Evolutionary conservation across 257 asterid genomes (phyloP), one percentile per base, ranked within the genome.

Genomic region (Solanum bulbocastanum): DNA sequence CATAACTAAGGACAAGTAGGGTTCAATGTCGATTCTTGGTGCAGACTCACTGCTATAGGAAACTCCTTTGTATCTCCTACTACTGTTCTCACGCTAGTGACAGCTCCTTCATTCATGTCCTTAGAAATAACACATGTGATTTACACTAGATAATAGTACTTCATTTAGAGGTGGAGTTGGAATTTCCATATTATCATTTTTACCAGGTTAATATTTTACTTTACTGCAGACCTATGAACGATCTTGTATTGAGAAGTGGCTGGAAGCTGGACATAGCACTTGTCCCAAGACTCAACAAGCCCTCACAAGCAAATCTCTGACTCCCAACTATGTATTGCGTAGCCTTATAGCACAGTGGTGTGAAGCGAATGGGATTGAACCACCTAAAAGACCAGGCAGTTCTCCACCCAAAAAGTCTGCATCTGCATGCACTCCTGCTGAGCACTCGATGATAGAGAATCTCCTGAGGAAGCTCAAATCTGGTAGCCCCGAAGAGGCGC

Each of bases 161-260:
- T 81, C 85, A 18, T 30, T 30, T 30, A 44, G 16, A 25, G 68
- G 60, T 81, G 42, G 68, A 18, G 85, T 81, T 3, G 1, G 56
- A 20, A 30, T 81, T 27, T 46, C 69, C n/a, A 16, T 25, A 79
- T 79, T 30, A 44, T 27, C 3, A 27, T 27, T 27, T 78, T 44
- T 79, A 79, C 52, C 14, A 9, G 66, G 40, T 46, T 76, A 32
- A 46, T 62, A 65, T 71, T 23, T 74, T 49, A 32, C 39, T 49
- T 32, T 39, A 49, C 60, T 83, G 85, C 89, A 88, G 89, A 88
- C 89, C 27, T 88, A 56, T 88, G 89, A 88, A 46, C 86, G 87
- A n/a, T 60, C 87, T 35, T 88, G 66, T 65, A 88, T 88, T 72
- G 84, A 72, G 44, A 83, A 72, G 58, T 72, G 84, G 85, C 79